phyloP scores from a whole-genome alignment of 176 grass and related monocot species.

The sorghum (Sorghum bicolor) region Sorghum_bicolor_NCBIv3 NC_012870.2:78469501-78470000 shows the following conservation, averaged over 20 bases:
- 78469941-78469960: conserved; percentile 63
- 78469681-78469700: not conserved
- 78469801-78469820: not conserved
- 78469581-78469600: not conserved
- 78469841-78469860: not conserved
- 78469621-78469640: not conserved
- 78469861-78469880: conserved; percentile 8
- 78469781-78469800: conserved; percentile 9
- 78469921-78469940: conserved; percentile 13
- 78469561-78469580: not conserved
- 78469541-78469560: not conserved
- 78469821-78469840: not conserved
- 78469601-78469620: not conserved
- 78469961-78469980: conserved; percentile 68
- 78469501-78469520: not conserved
- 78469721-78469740: not conserved
- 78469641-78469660: not conserved
- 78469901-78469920: not conserved
- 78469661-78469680: not conserved
- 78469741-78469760: not conserved
- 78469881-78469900: not conserved
- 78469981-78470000: conserved; percentile 59
- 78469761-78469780: conserved; percentile 3
- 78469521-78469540: conserved; percentile 1
- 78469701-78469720: conserved; percentile 2